A percentile compares a stretch with the other conserved stretches of the same genome.
phyloP scores from a whole-genome alignment of 1,284 basidiomycete species.

The Xanthoconium separans region DNA sequence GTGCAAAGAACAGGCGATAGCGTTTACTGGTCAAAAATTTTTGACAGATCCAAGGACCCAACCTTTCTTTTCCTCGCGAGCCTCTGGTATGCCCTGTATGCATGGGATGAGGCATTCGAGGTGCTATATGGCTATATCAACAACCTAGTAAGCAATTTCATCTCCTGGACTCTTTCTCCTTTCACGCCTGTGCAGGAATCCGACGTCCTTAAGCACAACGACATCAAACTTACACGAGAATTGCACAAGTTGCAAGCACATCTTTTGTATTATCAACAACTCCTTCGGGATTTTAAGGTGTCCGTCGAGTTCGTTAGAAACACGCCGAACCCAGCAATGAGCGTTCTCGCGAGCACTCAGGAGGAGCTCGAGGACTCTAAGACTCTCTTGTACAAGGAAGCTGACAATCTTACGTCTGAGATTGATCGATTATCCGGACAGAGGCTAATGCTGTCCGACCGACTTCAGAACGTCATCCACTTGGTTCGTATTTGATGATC shows the following conservation, averaged over 20 bases:
- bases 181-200: conserved; percentile 38
- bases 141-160: conserved; percentile 36
- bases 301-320: conserved; percentile 46
- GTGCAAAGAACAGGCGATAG: conserved; percentile 38
- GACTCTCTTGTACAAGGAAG: conserved; percentile 42
- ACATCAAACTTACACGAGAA: conserved; percentile 44
- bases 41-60: conserved; percentile 45
- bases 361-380: conserved; percentile 16
- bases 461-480: conserved; percentile 54
- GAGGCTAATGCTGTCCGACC: conserved; percentile 43
- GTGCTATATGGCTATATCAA: conserved; percentile 47
- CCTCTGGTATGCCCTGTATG: conserved; percentile 58
- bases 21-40: conserved; percentile 57
- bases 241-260: conserved; percentile 55
- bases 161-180: not conserved
- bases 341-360: conserved; percentile 12
- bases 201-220: conserved; percentile 37
- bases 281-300: conserved; percentile 52
- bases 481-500: conserved; percentile 25
- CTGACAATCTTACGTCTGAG: conserved; percentile 42
- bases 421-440: conserved; percentile 44
- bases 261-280: conserved; percentile 49
- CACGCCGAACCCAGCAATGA: conserved; percentile 46
- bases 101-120: conserved; percentile 58
- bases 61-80: conserved; percentile 52